phyloP scores from a whole-genome alignment of 768 basidiomycete genomes.

The Lactarius sanguifluus region DNA sequence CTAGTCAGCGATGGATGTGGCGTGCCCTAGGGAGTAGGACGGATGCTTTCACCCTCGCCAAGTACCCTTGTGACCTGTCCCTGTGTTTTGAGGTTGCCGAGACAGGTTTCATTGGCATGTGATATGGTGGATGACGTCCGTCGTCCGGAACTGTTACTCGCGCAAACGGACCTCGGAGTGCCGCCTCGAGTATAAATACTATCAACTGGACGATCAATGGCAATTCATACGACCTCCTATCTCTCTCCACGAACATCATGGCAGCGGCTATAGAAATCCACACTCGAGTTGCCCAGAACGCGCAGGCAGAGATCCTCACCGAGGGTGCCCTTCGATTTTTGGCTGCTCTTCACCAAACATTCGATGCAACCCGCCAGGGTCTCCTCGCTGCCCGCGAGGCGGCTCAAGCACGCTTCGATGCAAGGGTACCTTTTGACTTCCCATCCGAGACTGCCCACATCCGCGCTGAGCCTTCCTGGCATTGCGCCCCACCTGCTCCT shows the following conservation, averaged over 20 bases:
- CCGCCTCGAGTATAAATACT: conserved; percentile 44
- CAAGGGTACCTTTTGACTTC: conserved; percentile 81
- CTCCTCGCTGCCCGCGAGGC: conserved; percentile 78
- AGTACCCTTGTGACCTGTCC: too few species aligned
- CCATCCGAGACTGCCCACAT: conserved; percentile 85
- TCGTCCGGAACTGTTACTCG: conserved; percentile 22
- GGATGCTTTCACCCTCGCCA: too few species aligned
- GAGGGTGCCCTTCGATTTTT: conserved; percentile 86
- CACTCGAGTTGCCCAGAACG: conserved; percentile 56
- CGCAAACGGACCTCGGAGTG: conserved; percentile 40
- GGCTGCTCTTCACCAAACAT: conserved; percentile 90
- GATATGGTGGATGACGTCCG: too few species aligned
- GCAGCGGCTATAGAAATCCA: conserved; percentile 63
- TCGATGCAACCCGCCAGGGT: conserved; percentile 84
- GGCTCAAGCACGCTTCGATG: conserved; percentile 74
- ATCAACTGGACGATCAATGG: conserved; percentile 4
- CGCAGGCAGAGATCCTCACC: conserved; percentile 81
- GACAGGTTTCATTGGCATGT: too few species aligned
- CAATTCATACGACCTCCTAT: conserved; percentile 17
- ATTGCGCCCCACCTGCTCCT: conserved; percentile 86
- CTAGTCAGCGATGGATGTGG: too few species aligned
- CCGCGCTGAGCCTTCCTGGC: conserved; percentile 87
- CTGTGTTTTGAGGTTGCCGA: too few species aligned
- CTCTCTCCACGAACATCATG: conserved; percentile 42
- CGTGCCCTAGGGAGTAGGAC: too few species aligned